Base-by-base conservation (phyloP, 2,329 filamentous ascomycete genomes). In the Elsinoe fawcettii region DNA sequence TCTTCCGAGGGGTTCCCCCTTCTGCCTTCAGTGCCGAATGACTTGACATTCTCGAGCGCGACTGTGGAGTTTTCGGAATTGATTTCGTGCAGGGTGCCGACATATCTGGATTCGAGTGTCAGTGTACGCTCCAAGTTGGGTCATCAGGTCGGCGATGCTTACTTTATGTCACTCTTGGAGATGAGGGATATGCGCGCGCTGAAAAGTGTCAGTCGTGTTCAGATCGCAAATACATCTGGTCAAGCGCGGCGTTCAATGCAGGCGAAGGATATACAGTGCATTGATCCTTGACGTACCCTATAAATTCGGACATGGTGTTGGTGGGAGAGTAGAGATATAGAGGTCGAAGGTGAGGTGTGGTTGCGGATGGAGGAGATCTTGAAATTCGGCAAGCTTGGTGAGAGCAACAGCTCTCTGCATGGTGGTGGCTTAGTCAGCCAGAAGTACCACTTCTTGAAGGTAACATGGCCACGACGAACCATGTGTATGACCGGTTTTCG, bases 141-240 rank as follows among this genome's bases (percentile, higher is more conserved):
- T 27, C 9, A n/a, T 46, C 18, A 20, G 23, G 20, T 9, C 36
- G 27, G 20, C 56, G 9, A 9, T 57, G 75, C 84, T 69, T 80
- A 96, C 88, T 91, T 88, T 76, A 96, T 96, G 76, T 96, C 90
- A 74, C 90, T 96, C 79, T 92, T 95, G 61, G 91, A 96, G 75
- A 96, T 93, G 76, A 96, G 84, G 62, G 90, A 96, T 79, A 96
- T 96, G 72, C 88, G 87, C 75, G 91, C 88, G 75, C 90, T 91
- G 74, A 66, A 63, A 41, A 27, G 23, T 22, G 58, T 61, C 54
- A 57, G 44, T 62, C 22, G 32, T 39, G 34, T 51, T 20, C 67
- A 59, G 58, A 69, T 46, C 20, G 20, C 3, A 30, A 9, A 30
- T 30, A 30, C 27, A 46, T 23, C 14, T 4, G 20, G 2, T 14